Base-by-base conservation (phyloP, 805 yeast genomes). In the Scheffersomyces amazonensis region DNA sequence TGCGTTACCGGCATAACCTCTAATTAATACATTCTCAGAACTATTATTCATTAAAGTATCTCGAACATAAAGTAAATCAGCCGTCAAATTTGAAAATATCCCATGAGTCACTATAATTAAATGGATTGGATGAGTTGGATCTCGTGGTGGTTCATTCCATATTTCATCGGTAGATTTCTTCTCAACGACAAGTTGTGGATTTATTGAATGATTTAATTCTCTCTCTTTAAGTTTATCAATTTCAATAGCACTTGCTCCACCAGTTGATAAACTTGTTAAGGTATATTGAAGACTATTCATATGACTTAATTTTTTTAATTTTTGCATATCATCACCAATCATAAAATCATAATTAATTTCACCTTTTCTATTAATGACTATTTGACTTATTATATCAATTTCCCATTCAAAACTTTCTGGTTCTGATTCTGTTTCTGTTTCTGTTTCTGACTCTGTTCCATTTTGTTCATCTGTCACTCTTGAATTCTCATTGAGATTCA, bases 401-500 rank as follows among this genome's bases (percentile, higher is more conserved):
- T 54, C 52, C 73, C 74, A 69, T 29, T 53, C 56, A 36, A 53
- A 62, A 5, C 50, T 44, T 11, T 42, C 31, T 9, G 30, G 39
- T n/a, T n/a, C n/a, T n/a, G n/a, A n/a, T n/a, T n/a, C n/a, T n/a
- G n/a, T n/a, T n/a, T n/a, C n/a, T n/a, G n/a, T n/a, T n/a, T n/a
- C n/a, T n/a, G n/a, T n/a, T n/a, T n/a, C n/a, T n/a, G n/a, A n/a
- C n/a, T n/a, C n/a, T n/a, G n/a, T n/a, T n/a, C n/a, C n/a, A n/a
- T n/a, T n/a, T n/a, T n/a, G n/a, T n/a, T n/a, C n/a, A 2, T 34
- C 35, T 15, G 35, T 43, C 16, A 47, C 41, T 10, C 44, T 42
- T 10, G 79, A 71, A 44, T 73, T 70, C 3, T 60, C 58, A 53
- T 76, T 80, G 47, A 84, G 54, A 13, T 58, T 48, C 18, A 87